phyloP scores from a whole-genome alignment of 2,329 filamentous ascomycete species.

The Aspergillus vadensis region DNA sequence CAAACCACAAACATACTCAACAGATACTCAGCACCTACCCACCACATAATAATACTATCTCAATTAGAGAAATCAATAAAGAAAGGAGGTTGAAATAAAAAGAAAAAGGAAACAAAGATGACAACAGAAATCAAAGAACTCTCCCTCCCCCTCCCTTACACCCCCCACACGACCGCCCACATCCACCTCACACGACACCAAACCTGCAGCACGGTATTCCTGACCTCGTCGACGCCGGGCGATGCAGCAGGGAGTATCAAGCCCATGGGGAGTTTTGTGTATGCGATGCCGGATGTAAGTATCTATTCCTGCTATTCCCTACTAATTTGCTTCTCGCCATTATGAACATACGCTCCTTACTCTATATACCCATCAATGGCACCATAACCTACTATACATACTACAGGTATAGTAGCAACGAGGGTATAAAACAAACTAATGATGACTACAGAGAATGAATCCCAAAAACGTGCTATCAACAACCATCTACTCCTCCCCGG shows the following conservation, averaged over 20 bases:
- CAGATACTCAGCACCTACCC: too few relatives aligned
- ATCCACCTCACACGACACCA: slow-evolving; percentile 59
- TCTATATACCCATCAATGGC: too few relatives aligned
- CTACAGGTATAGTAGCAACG: too few relatives aligned
- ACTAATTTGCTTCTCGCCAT: too few relatives aligned
- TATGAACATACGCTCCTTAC: too few relatives aligned
- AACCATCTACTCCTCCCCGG: slow-evolving; percentile 70
- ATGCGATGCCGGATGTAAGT: slow-evolving; percentile 84
- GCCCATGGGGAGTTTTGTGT: slow-evolving; percentile 85
- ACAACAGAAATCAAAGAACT: slow-evolving; percentile 53
- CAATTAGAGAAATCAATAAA: not conserved
- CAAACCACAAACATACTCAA: not conserved
- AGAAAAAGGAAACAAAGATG: slow-evolving; percentile 11
- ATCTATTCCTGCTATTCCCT: too few relatives aligned
- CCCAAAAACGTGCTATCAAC: slow-evolving; percentile 66
- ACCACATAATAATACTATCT: too few relatives aligned
- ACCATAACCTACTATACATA: too few relatives aligned
- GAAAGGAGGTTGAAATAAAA: too few relatives aligned
- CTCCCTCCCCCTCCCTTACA: slow-evolving; percentile 59
- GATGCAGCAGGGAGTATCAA: slow-evolving; percentile 43
- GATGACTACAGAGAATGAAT: slow-evolving; percentile 34
- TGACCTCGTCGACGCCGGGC: slow-evolving; percentile 56
- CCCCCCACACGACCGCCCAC: slow-evolving; percentile 60
- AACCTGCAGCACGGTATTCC: slow-evolving; percentile 58
- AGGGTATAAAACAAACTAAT: not conserved